Evolutionary conservation across 2,329 filamentous ascomycete genomes (phyloP), one percentile per base, ranked within the genome.

Genomic region (Colletotrichum lindemuthianum): DNA sequence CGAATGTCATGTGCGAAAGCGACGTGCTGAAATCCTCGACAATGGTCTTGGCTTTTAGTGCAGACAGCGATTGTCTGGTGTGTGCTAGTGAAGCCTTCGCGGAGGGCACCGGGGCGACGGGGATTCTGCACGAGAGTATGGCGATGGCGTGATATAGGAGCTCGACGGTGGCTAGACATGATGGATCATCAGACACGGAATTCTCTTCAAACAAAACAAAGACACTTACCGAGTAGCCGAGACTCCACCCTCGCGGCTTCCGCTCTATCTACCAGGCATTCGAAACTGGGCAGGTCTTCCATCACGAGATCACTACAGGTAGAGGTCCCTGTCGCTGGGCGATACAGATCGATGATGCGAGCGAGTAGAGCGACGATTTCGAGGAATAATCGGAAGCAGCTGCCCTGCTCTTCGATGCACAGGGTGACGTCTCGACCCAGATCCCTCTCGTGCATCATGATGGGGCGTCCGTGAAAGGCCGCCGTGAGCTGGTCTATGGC

Each of bases 401-500:
- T 56, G 12, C 61, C 63, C 36, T 71, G 70, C 37, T 71, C 66
- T 12, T 56, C 58, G 1, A 68, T 60, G 12, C 69, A 70, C 9
- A 66, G 66, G 33, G 60, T 51, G 36, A 71, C 65, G 43, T 68
- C 66, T 11, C 54, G 66, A n/a, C 70, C 69, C 44, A 68, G 54
- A 44, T 71, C 70, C 34, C 67, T 53, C 37, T 70, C 63, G 54
- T 71, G 70, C 34, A 71, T 70, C 34, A 71, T 56, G 12, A 70
- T 63, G 24, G 70, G 69, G n/a, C 70, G 63, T 2, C 69, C 70
- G 36, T 71, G 70, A 6, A 63, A 69, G 6, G 69, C 67, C 8
- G 70, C 69, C 33, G 68, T 71, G 15, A 71, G 65, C 36, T 68
- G 67, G 45, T 71, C 70, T 44, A 70, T 60, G 4, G 69, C 68